Evolutionary conservation across 1,284 basidiomycete species (phyloP), one percentile per base, ranked within the genome.

Genomic region (Crepidotus sp.): DNA sequence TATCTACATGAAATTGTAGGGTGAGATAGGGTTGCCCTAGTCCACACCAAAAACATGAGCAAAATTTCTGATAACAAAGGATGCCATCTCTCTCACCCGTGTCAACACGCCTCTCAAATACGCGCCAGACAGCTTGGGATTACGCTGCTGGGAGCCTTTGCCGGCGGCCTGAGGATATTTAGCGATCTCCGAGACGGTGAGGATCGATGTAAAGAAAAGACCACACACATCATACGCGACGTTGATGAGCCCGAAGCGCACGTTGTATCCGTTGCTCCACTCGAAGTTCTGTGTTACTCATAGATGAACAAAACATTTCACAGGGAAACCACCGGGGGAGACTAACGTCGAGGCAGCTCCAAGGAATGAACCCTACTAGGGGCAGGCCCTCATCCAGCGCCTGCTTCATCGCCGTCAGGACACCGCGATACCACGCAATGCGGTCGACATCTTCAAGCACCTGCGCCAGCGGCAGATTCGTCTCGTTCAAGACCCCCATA

Each of bases 401-500:
- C 32, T 52, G 50, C 38, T 46, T 49, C 50, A 52, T 52, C 4
- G 50, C 50, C 11, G 22, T 21, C 29, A 52, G 35, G 3, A 52
- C 50, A 17, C 50, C 50, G 7, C 50, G 44, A 24, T 49, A 49
- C 50, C 50, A 52, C 14, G 45, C 47, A 8, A 52, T 52, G 3
- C 50, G 36, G 21, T 49, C 50, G 6, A 49, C 47, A 25, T 52
- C 50, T 32, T 52, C 50, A 14, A 52, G 29, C 18, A 52, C 38
- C 39, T 52, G 50, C 18, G 40, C 47, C 22, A 52, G 21, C 4
- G 50, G 50, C 18, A 52, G 6, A 17, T 45, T 49, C 22, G 44
- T 46, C 41, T 52, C 50, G 34, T 52, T 52, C 41, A 52, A 6
- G 17, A 52, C 50, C 10, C 50, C 50, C 50, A 52, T 52, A 8